Conservation (phyloP, 306 rosid species). For the Biancaea sappan region DNA sequence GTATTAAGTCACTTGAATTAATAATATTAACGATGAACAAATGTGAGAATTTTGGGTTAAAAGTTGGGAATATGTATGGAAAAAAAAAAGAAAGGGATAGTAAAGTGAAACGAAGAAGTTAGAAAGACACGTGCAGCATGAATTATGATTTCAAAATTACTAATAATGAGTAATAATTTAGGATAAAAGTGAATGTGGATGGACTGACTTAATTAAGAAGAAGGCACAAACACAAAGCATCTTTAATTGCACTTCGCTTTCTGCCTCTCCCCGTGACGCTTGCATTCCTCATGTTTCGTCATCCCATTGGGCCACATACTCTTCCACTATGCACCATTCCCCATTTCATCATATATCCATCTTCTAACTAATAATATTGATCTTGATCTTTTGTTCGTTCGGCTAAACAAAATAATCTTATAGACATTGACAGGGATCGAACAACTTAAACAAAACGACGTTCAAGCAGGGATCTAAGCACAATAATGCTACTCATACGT, state of each 20-base stretch:
- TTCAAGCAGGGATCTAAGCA: no score
- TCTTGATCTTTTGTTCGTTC: no score
- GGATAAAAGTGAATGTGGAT: conserved; percentile 32
- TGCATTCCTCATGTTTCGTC: neutral
- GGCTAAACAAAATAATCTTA: no score
- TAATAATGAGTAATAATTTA: conserved; percentile 23
- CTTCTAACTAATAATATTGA: no score
- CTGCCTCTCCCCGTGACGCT: conserved; percentile 1
- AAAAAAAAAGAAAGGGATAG: neutral
- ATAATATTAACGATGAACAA: no score
- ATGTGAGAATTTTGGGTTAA: no score
- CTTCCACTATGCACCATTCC: neutral
- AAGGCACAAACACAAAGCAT: neutral
- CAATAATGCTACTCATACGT: no score
- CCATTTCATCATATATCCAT: no score
- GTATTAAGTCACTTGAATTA: no score
- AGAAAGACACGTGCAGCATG: conserved; percentile 35
- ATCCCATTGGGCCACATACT: neutral
- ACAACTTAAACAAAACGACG: no score
- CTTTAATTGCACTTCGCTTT: conserved; percentile 13
- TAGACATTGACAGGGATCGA: no score
- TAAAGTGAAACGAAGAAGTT: neutral
- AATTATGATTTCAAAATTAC: conserved; percentile 34
- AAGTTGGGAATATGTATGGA: no score
- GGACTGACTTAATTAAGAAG: neutral